Conservation (phyloP, 169 alveolate species). For the Perkinsus olseni region DNA sequence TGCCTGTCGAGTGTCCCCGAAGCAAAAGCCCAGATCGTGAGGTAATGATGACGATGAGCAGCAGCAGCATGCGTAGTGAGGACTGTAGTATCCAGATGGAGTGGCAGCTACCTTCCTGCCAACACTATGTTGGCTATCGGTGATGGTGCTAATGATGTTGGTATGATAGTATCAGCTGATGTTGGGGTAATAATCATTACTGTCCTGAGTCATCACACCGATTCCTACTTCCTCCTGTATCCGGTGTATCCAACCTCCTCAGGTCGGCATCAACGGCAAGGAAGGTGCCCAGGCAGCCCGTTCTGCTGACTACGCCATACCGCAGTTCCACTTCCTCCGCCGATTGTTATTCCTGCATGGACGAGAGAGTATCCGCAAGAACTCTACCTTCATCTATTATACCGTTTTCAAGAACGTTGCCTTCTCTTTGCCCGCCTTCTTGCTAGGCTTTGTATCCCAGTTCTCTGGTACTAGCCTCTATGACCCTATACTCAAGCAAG, state of each 20-base stretch:
- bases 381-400: conserved; percentile 56
- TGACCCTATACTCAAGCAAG: conserved; percentile 59
- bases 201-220: too few species aligned
- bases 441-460: background rate
- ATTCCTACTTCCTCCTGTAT: too few species aligned
- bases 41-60: background rate
- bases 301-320: conserved; percentile 75
- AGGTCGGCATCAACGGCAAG: conserved; percentile 91
- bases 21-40: conserved; percentile 90
- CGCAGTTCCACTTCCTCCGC: conserved; percentile 52
- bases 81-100: conserved; percentile 5
- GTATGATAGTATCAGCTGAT: conserved; percentile 96
- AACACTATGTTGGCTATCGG: conserved; percentile 81
- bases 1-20: conserved; percentile 96
- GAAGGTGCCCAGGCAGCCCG: conserved; percentile 93
- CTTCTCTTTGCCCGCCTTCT: conserved; percentile 14
- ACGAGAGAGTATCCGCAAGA: conserved; percentile 58
- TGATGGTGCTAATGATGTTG: conserved; percentile 98
- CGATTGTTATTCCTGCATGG: conserved; percentile 71
- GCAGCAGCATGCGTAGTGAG: conserved; percentile 48
- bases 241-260: too few species aligned
- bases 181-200: conserved; percentile 85
- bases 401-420: conserved; percentile 48
- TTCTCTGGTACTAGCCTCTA: conserved; percentile 56
- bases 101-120: conserved; percentile 42